Base-by-base conservation (phyloP, 495 filamentous ascomycete genomes). In the Hypoxylon lienhwacheense region DNA sequence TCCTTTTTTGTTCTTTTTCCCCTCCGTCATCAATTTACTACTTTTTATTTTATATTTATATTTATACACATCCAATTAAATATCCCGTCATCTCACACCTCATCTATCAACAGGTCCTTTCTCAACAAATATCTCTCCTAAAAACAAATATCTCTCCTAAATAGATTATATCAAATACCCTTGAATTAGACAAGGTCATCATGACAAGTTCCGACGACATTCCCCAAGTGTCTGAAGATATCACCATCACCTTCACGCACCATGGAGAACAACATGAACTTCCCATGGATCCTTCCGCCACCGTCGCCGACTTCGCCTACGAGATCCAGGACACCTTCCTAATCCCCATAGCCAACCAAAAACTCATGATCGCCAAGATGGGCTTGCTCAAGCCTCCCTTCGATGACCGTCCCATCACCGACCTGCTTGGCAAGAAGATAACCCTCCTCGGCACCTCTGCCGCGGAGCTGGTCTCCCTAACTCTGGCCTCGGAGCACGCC, bases 321-420 rank as follows among this genome's bases (percentile, higher is more conserved):
- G 60, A 66, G 19, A 77, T 88, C 55, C 67, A 82, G 40, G 58
- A 65, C 17, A 65, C 59, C 20, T 76, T 91, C 21, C 77, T 77
- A 45, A 85, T 93, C 49, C 85, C 88, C 2, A 55, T 71, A 17
- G 60, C 74, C 7, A 85, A 90, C 70, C 89, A 91, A 66, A 91
- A 91, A 63, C 76, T 89, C 68, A 81, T 91, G 65, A 74, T 85
- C 4, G 78, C 87, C 10, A 84, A 87, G 64, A 75, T 83, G 42
- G 85, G 87, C 31, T 70, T 88, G 44, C 75, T 85, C 32, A 87
- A 85, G 58, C 74, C 81, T 1, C 84, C 86, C 6, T 45, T 74
- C 54, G 48, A 40, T 31, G 17, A 60, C 24, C 59, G 65, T 20
- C 67, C 69, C 47, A 68, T 90, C 63, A 20, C 80, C 63, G 29